These are phyloP conservation scores for Ustilago loliicola DNA, from an alignment of 1,284 basidiomycete species.

Conservation along the genomic window DNA sequence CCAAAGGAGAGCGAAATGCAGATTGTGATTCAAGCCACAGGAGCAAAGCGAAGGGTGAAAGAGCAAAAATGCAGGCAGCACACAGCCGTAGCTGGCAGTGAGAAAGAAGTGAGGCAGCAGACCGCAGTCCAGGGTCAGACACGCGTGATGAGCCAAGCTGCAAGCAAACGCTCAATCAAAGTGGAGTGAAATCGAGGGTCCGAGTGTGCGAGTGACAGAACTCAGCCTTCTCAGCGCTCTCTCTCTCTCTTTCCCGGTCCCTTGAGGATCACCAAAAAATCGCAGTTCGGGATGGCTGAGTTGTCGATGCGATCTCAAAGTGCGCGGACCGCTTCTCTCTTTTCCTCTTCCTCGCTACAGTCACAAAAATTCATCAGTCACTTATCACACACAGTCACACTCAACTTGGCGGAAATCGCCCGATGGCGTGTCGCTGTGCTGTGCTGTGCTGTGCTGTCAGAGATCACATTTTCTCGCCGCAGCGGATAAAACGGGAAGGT, in stretches of 20 bases:
- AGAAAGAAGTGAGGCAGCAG: constrained; percentile 2
- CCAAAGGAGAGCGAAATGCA: background rate
- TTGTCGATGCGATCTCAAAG: background rate
- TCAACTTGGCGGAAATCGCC: background rate
- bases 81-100: background rate
- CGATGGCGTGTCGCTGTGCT: background rate
- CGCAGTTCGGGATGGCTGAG: constrained; percentile 6
- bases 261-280: background rate
- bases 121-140: background rate
- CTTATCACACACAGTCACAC: background rate
- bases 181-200: constrained; percentile 10
- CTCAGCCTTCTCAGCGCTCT: constrained; percentile 1
- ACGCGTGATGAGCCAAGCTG: constrained; percentile 23
- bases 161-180: background rate
- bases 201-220: constrained; percentile 1
- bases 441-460: too few relatives aligned
- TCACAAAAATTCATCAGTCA: constrained; percentile 7
- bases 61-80: background rate
- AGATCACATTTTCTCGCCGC: background rate
- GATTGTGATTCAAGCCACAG: background rate
- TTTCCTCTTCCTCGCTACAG: background rate
- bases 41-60: background rate
- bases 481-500: background rate
- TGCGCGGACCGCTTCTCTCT: background rate
- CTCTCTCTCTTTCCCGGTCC: too few relatives aligned